Base-by-base conservation (phyloP, 2,329 filamentous ascomycete genomes). In the Epichloe elymi region DNA sequence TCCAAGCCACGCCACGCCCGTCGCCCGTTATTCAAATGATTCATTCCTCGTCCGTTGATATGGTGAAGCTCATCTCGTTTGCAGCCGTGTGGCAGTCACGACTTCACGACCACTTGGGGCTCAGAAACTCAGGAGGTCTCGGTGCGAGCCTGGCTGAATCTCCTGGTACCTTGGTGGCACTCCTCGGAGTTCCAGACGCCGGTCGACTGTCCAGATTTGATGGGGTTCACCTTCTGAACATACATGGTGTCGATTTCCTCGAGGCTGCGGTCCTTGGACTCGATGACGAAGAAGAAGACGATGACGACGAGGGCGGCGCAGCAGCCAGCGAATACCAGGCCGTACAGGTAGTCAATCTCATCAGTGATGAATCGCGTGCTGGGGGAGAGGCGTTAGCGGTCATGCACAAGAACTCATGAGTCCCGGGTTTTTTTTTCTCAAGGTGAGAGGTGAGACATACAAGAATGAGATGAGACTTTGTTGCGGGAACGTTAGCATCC, bases 231-330 rank as follows among this genome's bases (percentile, higher is more conserved):
- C 41, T 63, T 64, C 39, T 69, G 59, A 17, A 75, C 70, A 62
- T 90, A 90, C 84, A 88, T 88, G 52, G 78, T 82, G 65, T 88
- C 85, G 51, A 88, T 82, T 65, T 88, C 84, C 68, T 88, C 85
- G 17, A 89, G 74, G 1, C 78, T 80, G 35, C 83, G 76, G 59
- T 83, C 83, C 66, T 85, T 82, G 54, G 77, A 82, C 68, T 88
- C 85, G 60, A 83, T 82, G 55, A 88, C 74, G 67, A 86, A 86
- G 72, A 88, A 85, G 72, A 82, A 88, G 53, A 88, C 83, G 47
- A 87, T 73, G 17, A 78, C 59, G 4, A 81, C 74, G 19, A 81
- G 79, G 10, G 74, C 73, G 52, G 79, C 76, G 61, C 81, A 82
- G 64, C 82, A 86, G 4, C 75, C 80, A 0, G 82, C 83, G 62